A percentile compares a stretch with the other conserved stretches of the same genome.
phyloP scores from a whole-genome alignment of 169 alveolate species.

The Perkinsus chesapeaki region DNA sequence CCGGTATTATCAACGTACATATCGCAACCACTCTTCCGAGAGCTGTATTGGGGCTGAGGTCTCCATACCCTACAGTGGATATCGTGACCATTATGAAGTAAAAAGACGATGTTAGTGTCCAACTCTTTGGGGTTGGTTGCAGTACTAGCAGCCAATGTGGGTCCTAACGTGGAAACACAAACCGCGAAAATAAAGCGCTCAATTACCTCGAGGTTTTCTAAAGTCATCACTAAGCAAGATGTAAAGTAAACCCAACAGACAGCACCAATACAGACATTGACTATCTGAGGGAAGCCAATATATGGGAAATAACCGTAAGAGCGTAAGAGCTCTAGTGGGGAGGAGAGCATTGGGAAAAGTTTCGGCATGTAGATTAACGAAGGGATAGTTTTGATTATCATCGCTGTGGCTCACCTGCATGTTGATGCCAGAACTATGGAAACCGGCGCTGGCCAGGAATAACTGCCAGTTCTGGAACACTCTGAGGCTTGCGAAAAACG shows the following conservation, averaged over 20 bases:
- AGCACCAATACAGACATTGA: background rate
- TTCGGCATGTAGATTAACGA: too few species aligned
- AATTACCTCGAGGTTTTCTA: background rate
- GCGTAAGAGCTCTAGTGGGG: too few species aligned
- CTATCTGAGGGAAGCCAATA: background rate
- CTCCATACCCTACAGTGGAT: slow-evolving; percentile 39
- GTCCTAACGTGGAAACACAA: background rate
- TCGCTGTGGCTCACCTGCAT: background rate
- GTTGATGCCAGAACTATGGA: background rate
- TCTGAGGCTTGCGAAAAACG: background rate
- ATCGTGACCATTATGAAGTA: slow-evolving; percentile 32
- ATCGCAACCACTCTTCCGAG: background rate
- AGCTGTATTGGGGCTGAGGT: slow-evolving; percentile 17
- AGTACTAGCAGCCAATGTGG: background rate
- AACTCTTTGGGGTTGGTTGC: background rate
- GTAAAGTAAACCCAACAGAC: background rate
- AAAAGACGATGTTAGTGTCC: background rate
- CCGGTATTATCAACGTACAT: too few species aligned
- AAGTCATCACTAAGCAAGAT: background rate
- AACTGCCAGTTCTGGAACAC: background rate
- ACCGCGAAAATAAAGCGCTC: background rate
- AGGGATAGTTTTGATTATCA: too few species aligned
- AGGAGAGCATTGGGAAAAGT: too few species aligned
- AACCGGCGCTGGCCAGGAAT: background rate
- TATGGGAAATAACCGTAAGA: too few species aligned